phyloP scores from a whole-genome alignment of 2,329 filamentous ascomycete species.

The Cladosporium phlei region DNA sequence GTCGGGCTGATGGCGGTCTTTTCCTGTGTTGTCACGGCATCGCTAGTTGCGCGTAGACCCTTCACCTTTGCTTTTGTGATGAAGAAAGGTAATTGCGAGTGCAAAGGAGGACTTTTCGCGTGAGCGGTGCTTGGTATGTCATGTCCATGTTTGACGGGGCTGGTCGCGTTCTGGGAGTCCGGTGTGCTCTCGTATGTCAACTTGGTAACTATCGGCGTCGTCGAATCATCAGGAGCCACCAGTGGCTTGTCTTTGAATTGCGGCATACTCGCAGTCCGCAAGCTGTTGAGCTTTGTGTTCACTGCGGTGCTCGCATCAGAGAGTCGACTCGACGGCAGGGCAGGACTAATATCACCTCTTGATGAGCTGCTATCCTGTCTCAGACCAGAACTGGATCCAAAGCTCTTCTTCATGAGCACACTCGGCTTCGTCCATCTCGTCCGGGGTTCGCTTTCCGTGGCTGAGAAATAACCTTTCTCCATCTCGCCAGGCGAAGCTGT shows the following conservation, averaged over 20 bases:
- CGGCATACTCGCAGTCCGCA: conserved; percentile 27
- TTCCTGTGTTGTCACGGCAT: conserved; percentile 56
- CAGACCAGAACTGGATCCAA: conserved; percentile 28
- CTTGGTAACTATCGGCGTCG: conserved; percentile 54
- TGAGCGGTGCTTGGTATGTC: conserved; percentile 41
- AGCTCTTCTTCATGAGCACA: conserved; percentile 63
- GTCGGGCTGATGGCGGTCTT: conserved; percentile 42
- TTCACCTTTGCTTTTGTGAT: conserved; percentile 45
- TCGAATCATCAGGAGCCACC: conserved; percentile 36
- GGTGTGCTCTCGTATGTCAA: conserved; percentile 47
- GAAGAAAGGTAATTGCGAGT: conserved; percentile 25
- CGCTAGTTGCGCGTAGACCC: conserved; percentile 81
- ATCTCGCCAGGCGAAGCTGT: conserved; percentile 50
- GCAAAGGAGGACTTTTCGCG: conserved; percentile 28
- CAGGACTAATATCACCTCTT: conserved; percentile 17
- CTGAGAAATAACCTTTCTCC: conserved; percentile 91
- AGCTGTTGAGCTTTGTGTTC: conserved; percentile 23
- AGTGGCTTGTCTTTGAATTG: conserved; percentile 30
- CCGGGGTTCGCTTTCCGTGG: conserved; percentile 73
- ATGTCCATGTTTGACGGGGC: conserved; percentile 32
- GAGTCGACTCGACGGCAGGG: conserved; percentile 13
- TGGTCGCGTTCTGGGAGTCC: conserved; percentile 19
- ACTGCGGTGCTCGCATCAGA: conserved; percentile 21
- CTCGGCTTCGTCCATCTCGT: conserved; percentile 64
- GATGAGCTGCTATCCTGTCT: neutral